Evolutionary conservation across 495 filamentous ascomycete species (phyloP), one percentile per base, ranked within the genome.

Genomic region (Oleoguttula mirabilis): DNA sequence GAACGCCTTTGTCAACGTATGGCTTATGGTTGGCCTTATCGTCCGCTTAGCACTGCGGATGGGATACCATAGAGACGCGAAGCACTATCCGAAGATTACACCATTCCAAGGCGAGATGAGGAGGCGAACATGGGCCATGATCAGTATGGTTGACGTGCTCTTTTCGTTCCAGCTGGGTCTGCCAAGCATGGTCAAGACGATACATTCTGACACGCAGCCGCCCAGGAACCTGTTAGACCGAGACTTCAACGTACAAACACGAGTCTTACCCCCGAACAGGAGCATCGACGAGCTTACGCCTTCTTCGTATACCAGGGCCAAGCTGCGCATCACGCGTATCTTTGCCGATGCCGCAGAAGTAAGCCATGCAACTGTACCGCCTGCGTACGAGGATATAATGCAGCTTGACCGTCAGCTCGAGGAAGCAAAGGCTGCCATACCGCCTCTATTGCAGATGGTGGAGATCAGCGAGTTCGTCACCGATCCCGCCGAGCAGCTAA

Each of bases 281-380:
- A 48, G 54, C 0, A 10, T 39, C 2, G 39, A 50, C 11, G 59
- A 61, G 28, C 32, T 62, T 3, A 61, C 61, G 2, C 51, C 59
- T n/a, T 48, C 25, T 3, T 46, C 63, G 14, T 71, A 66, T 39
- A 51, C 60, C 1, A 62, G 68, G 15, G 57, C 60, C 2, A 67
- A 69, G 38, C 54, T 52, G 12, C 55, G 60, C 21, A 39, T 71
- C 14, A 55, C 57, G 8, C 47, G 53, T 0, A 50, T 67, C n/a
- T 65, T 68, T 36, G 68, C 60, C 8, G 55, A 65, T 32, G 62
- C 67, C 16, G 56, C 62, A 10, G 70, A 75, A 16, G 49, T 64
- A 10, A 60, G 55, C 3, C 60, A 63, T 10, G 32, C 58, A 3
- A 55, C 64, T 5, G 47, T 50, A 1, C 47, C 55, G 14, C 59